Base-by-base conservation (phyloP, 163 green algal genomes). In the Dunaliella salina region DNA sequence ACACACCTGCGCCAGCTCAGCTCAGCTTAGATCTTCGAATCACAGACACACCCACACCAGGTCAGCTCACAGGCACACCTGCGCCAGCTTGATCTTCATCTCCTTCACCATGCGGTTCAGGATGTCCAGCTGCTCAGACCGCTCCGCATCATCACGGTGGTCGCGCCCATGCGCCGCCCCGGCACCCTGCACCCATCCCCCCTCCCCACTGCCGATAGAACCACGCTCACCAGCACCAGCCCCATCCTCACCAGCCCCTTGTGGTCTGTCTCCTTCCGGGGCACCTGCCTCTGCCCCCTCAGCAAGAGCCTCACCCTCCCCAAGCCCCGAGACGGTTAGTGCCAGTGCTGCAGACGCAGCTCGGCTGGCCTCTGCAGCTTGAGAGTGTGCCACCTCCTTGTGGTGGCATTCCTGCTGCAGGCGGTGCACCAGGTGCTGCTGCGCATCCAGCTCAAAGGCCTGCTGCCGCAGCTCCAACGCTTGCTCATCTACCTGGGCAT, bases 101-200 rank as follows among this genome's bases (percentile, higher is more conserved):
- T 94, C 93, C 3, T 95, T 98, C 90, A 98, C 96, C 33, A 98
- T 99, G 90, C 94, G 94, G 18, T 69, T 69, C 57, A 69, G 18
- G 57, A 69, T 69, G 57, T 26, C 57, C 33, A 96, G 87, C 5
- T 89, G 57, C 57, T 69, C 57, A 26, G 57, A 69, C 15, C 57
- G 57, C 57, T 69, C 57, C 15, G 57, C 57, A 26, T 69, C 57
- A 69, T 69, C 57, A 18, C 18, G 57, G 15, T 69, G 15, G 15
- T 69, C 57, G n/a, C n/a, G n/a, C n/a, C n/a, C n/a, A n/a, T n/a
- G n/a, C 15, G 18, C 57, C 18, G 57, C 57, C 57, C 57, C 57
- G 18, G 18, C 57, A 15, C 57, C 57, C 18, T 69, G 57, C 15
- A 18, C 57, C n/a, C n/a, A n/a, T n/a, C n/a, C n/a, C 15, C 57